These are phyloP conservation scores for Fusarium dimerum DNA, from an alignment of 2,329 filamentous ascomycete genomes.

Conservation along the genomic window DNA sequence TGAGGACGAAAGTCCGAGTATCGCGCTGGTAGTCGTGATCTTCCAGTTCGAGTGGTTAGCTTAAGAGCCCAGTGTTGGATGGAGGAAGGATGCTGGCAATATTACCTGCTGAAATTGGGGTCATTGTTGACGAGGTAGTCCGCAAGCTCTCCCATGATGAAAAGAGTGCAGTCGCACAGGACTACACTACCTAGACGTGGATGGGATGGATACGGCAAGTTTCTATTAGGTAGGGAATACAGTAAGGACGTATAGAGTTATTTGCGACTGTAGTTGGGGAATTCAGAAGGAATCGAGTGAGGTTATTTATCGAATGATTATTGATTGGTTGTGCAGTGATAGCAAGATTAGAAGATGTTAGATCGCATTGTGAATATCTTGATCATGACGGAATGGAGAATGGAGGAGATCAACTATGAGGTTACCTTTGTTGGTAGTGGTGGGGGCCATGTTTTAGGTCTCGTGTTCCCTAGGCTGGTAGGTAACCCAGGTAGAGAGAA, in stretches of 20 bases:
- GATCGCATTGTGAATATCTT: not conserved
- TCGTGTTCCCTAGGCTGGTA: no score
- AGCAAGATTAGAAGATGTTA: not conserved
- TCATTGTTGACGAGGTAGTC: slow-evolving; percentile 64
- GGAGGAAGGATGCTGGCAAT: not conserved
- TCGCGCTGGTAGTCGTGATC: slow-evolving; percentile 77
- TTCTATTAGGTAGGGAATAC: no score
- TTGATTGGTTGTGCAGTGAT: not conserved
- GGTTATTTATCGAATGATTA: no score
- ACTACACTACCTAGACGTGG: no score
- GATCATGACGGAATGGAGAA: not conserved
- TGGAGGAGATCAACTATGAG: not conserved
- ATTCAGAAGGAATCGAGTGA: no score
- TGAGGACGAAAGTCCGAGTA: slow-evolving; percentile 85
- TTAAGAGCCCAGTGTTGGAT: not conserved
- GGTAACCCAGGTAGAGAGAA: no score
- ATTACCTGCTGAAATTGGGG: slow-evolving; percentile 60
- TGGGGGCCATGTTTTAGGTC: no score
- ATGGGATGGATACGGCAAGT: no score
- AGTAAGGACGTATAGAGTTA: no score
- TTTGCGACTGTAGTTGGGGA: no score
- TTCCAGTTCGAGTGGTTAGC: slow-evolving; percentile 34
- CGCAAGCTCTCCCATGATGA: slow-evolving; percentile 66
- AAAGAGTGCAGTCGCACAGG: not conserved
- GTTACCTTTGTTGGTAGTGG: not conserved